A percentile compares a stretch with the other conserved stretches of the same genome.
These are phyloP conservation scores for Mallotus repandus DNA, from an alignment of 441 rosid genomes.

Conservation along the genomic window DNA sequence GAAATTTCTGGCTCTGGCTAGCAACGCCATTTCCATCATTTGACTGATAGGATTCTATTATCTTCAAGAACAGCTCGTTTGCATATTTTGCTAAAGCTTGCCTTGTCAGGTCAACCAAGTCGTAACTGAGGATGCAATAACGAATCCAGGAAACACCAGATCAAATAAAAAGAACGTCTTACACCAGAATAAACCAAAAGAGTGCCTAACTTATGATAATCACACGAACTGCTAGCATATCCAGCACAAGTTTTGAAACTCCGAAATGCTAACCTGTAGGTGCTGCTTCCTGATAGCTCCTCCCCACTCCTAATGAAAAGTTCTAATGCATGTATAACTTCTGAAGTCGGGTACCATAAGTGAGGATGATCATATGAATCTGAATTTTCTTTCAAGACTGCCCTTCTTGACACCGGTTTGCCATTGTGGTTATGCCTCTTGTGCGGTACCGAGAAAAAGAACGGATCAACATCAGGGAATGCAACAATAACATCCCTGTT, in stretches of 20 bases:
- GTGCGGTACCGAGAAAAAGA: conserved; percentile 23
- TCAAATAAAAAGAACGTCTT: background rate
- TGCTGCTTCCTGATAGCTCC: conserved; percentile 43
- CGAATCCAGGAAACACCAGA: conserved; percentile 2
- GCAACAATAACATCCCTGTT: conserved; percentile 77
- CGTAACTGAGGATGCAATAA: conserved; percentile 42
- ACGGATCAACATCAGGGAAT: conserved; percentile 75
- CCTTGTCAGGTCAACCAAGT: conserved; percentile 63
- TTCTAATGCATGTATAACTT: conserved; percentile 52
- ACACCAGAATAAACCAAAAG: background rate
- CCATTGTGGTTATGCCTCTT: conserved; percentile 28
- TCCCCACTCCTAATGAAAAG: conserved; percentile 54
- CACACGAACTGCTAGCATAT: too few relatives aligned
- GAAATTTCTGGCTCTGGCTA: conserved; percentile 37
- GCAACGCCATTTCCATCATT: conserved; percentile 39
- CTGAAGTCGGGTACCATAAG: conserved; percentile 60
- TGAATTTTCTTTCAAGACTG: conserved; percentile 29
- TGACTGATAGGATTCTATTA: conserved; percentile 42
- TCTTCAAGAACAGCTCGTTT: conserved; percentile 51
- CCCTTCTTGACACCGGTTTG: conserved; percentile 37
- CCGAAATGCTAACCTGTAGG: conserved; percentile 45
- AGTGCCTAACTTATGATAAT: background rate
- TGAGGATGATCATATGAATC: conserved; percentile 57
- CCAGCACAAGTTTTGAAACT: background rate
- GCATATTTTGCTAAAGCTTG: conserved; percentile 71